Evolutionary conservation across 2,329 filamentous ascomycete species (phyloP).

Genomic region (Sporothrix euskadiensis): DNA sequence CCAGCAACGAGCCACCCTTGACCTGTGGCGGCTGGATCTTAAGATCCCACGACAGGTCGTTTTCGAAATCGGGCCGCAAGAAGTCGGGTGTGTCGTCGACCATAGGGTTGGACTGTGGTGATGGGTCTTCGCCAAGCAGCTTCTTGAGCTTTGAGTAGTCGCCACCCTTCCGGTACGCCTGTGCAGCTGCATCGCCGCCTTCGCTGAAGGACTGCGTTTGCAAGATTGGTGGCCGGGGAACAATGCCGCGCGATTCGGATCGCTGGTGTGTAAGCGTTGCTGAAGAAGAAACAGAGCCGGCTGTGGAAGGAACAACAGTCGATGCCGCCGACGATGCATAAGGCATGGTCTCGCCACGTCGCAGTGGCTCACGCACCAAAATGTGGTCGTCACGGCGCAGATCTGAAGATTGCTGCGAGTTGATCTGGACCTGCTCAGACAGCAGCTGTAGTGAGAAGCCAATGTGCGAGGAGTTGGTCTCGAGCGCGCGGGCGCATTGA

Average conservation of each 20-base stretch:
- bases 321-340: slow-evolving; percentile 44
- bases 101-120: slow-evolving; percentile 46
- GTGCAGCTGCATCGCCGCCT: slow-evolving; percentile 50
- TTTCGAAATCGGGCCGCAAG: slow-evolving; percentile 81
- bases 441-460: slow-evolving; percentile 85
- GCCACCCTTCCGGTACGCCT: slow-evolving; percentile 58
- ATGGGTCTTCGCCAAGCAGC: slow-evolving; percentile 65
- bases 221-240: slow-evolving; percentile 50
- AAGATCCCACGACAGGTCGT: slow-evolving; percentile 84
- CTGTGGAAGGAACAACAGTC: slow-evolving; percentile 30
- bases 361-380: slow-evolving; percentile 52
- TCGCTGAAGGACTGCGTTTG: slow-evolving; percentile 66
- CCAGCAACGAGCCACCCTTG: slow-evolving; percentile 85
- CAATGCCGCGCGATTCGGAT: slow-evolving; percentile 56
- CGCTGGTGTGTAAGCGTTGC: slow-evolving; percentile 50
- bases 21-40: slow-evolving; percentile 75
- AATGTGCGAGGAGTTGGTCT: slow-evolving; percentile 83
- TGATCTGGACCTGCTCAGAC: slow-evolving; percentile 72
- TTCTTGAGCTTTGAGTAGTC: slow-evolving; percentile 66
- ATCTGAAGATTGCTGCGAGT: slow-evolving; percentile 52
- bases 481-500: slow-evolving; percentile 73
- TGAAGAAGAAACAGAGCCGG: slow-evolving; percentile 18
- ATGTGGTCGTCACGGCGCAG: slow-evolving; percentile 49
- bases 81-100: slow-evolving; percentile 81
- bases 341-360: slow-evolving; percentile 59